Conservation (phyloP, 2,329 filamentous ascomycete genomes). For the Phyllosticta citrichinensis region DNA sequence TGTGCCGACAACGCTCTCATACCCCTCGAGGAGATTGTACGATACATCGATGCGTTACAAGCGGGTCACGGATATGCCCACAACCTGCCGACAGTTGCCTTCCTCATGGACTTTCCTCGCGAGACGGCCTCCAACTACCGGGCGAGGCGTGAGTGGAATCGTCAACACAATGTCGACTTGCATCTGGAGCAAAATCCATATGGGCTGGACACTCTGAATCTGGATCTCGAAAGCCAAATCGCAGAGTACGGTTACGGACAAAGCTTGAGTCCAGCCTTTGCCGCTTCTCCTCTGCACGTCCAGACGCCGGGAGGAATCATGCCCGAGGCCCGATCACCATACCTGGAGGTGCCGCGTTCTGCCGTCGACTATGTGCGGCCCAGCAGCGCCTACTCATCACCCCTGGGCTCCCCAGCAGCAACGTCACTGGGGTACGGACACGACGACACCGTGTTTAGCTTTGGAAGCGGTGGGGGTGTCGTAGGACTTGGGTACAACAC, state of each 20-base stretch:
- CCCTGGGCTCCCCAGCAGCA: slow-evolving; percentile 26
- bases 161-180: slow-evolving; percentile 25
- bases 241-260: slow-evolving; percentile 31
- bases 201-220: slow-evolving; percentile 28
- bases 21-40: slow-evolving; percentile 79
- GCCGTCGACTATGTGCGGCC: slow-evolving; percentile 20
- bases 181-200: slow-evolving; percentile 26
- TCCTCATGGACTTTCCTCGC: slow-evolving; percentile 37
- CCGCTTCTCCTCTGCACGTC: slow-evolving; percentile 32
- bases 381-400: slow-evolving; percentile 25
- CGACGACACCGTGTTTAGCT: slow-evolving; percentile 32
- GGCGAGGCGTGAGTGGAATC: slow-evolving; percentile 28
- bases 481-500: slow-evolving; percentile 28
- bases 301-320: slow-evolving; percentile 15
- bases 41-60: slow-evolving; percentile 59
- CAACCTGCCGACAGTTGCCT: slow-evolving; percentile 32
- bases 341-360: slow-evolving; percentile 36
- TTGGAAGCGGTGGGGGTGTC: slow-evolving; percentile 19
- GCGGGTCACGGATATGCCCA: slow-evolving; percentile 31
- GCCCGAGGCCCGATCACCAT: slow-evolving; percentile 29
- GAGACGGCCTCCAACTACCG: slow-evolving; percentile 35
- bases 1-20: slow-evolving; percentile 57
- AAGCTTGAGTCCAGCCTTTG: slow-evolving; percentile 41
- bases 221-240: slow-evolving; percentile 31
- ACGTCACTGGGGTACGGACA: slow-evolving; percentile 25